Base-by-base conservation (phyloP, 2,329 filamentous ascomycete genomes). In the Geosmithia morbida region DNA sequence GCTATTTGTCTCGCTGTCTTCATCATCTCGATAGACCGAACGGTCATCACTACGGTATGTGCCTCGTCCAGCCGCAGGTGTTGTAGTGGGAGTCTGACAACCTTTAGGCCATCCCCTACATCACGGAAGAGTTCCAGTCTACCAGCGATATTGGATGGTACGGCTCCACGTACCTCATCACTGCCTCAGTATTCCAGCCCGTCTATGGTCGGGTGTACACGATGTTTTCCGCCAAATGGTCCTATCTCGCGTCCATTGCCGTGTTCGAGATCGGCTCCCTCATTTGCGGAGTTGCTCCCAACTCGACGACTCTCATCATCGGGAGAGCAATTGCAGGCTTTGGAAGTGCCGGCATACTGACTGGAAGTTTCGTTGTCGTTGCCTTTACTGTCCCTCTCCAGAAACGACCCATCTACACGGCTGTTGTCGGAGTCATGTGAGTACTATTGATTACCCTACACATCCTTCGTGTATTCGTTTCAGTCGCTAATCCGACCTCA, bases 111-210 rank as follows among this genome's bases (percentile, higher is more conserved):
- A 66, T 72, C 18, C 70, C 71, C 2, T 59, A 61, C 26, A 75
- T 75, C 54, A 71, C 69, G 4, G 64, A 71, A 51, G 69, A 74
- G 22, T 75, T 75, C 55, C 61, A 71, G 44, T 71, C 71, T 46
- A 60, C 77, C 4, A 69, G 68, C 5, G 75, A 80, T 51, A 73
- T 80, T 47, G 75, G 74, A 46, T 80, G 77, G 76, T 79, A 79
- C 56, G 74, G 72, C 2, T 74, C 72, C 44, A 70, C 72, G 7
- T 76, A 77, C 56, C 73, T 80, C 66, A 63, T 81, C 51, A 78
- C 76, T 13, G 74, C 74, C 2, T 69, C 73, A 7, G 72, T 72
- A n/a, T 70, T 67, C 20, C 68, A 72, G 52, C 59, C 71, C n/a
- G 52, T 72, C 11, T 73, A 70, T 53, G 71, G 71, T n/a, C 60